phyloP scores from a whole-genome alignment of 208 protist species.

The Angomonas ambiguus region DNA sequence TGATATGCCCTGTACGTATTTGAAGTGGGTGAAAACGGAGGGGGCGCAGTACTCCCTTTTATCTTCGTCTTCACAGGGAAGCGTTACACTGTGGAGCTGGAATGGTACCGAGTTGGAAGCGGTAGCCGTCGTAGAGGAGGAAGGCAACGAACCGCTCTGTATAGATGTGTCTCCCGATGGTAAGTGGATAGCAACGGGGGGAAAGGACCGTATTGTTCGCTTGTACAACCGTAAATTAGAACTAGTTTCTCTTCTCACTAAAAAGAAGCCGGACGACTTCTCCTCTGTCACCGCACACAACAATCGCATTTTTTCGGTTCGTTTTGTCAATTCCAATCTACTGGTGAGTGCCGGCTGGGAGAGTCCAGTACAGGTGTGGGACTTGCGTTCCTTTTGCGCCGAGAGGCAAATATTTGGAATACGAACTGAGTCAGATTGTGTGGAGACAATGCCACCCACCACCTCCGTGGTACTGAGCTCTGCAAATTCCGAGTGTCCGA shows the following conservation, averaged over 20 bases:
- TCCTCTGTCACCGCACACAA: slow-evolving; percentile 43
- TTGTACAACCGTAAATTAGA: slow-evolving; percentile 56
- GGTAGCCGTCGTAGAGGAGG: slow-evolving; percentile 26
- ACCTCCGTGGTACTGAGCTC: slow-evolving; percentile 54
- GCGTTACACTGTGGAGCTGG: slow-evolving; percentile 60
- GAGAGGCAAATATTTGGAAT: slow-evolving; percentile 46
- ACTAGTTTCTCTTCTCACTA: slow-evolving; percentile 28
- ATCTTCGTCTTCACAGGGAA: slow-evolving; percentile 52
- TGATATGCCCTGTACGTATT: slow-evolving; percentile 42
- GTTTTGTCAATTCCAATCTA: slow-evolving; percentile 41
- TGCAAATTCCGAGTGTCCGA: slow-evolving; percentile 25
- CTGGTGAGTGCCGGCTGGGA: slow-evolving; percentile 83
- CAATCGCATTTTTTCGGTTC: slow-evolving; percentile 79
- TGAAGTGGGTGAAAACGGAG: slow-evolving; percentile 42
- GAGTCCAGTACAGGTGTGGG: slow-evolving; percentile 87
- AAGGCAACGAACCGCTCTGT: slow-evolving; percentile 62
- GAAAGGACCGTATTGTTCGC: slow-evolving; percentile 78
- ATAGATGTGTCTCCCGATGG: slow-evolving; percentile 60
- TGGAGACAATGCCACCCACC: slow-evolving; percentile 57
- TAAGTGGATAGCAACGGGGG: slow-evolving; percentile 58
- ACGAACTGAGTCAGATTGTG: slow-evolving; percentile 57
- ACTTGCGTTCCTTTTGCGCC: slow-evolving; percentile 51
- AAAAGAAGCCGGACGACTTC: slow-evolving; percentile 35
- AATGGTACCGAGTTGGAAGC: slow-evolving; percentile 26
- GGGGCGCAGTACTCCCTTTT: slow-evolving; percentile 26